Percentiles rank a stretch among this genome's conserved stretches.
Conservation (phyloP, 2,329 filamentous ascomycete species). For the Xylaria sp. region DNA sequence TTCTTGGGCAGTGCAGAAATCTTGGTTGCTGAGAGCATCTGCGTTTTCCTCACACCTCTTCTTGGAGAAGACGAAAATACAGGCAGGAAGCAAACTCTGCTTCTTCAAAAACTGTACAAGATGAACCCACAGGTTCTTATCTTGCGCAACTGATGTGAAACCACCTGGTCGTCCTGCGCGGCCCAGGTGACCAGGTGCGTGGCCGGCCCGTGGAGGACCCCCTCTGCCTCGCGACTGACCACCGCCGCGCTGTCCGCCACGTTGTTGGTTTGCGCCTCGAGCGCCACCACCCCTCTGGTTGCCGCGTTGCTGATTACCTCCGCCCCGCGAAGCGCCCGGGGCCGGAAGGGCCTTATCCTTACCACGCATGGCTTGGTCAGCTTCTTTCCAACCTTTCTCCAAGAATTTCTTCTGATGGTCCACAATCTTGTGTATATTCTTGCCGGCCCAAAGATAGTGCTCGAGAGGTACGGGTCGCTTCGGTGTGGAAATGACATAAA, state of each 20-base stretch:
- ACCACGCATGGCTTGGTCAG: constrained; percentile 82
- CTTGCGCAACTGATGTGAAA: constrained; percentile 88
- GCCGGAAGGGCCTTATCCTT: constrained; percentile 72
- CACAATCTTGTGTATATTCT: constrained; percentile 93
- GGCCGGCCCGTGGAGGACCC: constrained; percentile 67
- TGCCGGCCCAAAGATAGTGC: constrained; percentile 95
- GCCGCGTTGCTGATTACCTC: constrained; percentile 60
- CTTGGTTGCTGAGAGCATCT: constrained; percentile 91
- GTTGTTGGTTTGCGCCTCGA: constrained; percentile 59
- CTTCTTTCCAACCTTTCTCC: constrained; percentile 94
- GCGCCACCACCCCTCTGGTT: constrained; percentile 60
- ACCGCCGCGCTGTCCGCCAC: constrained; percentile 60
- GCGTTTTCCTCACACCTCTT: constrained; percentile 98
- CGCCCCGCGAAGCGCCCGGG: constrained; percentile 55
- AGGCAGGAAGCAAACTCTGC: constrained; percentile 85
- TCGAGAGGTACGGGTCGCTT: constrained; percentile 95
- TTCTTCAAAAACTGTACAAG: constrained; percentile 92
- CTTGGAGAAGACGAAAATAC: constrained; percentile 99
- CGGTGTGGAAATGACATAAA: constrained; percentile 97
- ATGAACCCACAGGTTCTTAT: constrained; percentile 96
- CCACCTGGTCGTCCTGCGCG: constrained; percentile 86
- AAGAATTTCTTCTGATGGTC: constrained; percentile 91
- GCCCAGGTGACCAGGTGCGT: constrained; percentile 85
- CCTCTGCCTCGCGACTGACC: constrained; percentile 65
- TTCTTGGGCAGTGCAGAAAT: constrained; percentile 91